Conservation (phyloP, 2,329 filamentous ascomycete species). For the Aureobasidium subglaciale region DNA sequence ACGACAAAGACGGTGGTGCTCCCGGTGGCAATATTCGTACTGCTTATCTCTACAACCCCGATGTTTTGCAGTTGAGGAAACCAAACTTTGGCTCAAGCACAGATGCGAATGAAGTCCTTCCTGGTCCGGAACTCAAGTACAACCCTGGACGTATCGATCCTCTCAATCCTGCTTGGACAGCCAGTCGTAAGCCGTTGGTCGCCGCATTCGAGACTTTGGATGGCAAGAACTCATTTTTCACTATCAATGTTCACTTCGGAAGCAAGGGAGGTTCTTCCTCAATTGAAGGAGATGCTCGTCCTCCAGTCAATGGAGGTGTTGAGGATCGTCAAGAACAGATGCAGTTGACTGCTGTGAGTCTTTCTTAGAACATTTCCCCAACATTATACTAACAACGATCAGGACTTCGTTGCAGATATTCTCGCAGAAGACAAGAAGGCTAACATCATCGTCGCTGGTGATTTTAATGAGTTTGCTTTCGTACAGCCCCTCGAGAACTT, state of each 20-base stretch:
- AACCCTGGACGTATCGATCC: slow-evolving; percentile 66
- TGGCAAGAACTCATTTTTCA: slow-evolving; percentile 55
- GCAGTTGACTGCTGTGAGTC: slow-evolving; percentile 49
- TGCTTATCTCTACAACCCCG: slow-evolving; percentile 62
- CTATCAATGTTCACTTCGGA: slow-evolving; percentile 62
- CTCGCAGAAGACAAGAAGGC: slow-evolving; percentile 51
- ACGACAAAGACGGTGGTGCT: slow-evolving; percentile 57
- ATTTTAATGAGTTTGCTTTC: slow-evolving; percentile 67
- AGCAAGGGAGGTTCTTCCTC: slow-evolving; percentile 60
- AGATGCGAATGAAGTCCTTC: slow-evolving; percentile 52
- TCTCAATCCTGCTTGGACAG: slow-evolving; percentile 50
- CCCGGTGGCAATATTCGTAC: slow-evolving; percentile 66
- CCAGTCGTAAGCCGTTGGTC: slow-evolving; percentile 59
- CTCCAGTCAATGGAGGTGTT: slow-evolving; percentile 60
- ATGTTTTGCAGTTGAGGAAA: slow-evolving; percentile 52
- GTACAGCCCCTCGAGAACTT: slow-evolving; percentile 54
- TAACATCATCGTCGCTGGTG: slow-evolving; percentile 54
- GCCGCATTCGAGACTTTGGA: slow-evolving; percentile 58
- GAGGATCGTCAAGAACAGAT: slow-evolving; percentile 51
- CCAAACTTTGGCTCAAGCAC: slow-evolving; percentile 49
- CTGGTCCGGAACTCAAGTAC: slow-evolving; percentile 53
- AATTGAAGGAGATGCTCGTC: slow-evolving; percentile 58
- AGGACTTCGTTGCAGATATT: slow-evolving; percentile 52
- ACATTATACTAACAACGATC: neutral
- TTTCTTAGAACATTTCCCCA: neutral